These are phyloP conservation scores for Xerocomellus intermedius DNA, from an alignment of 768 basidiomycete species.

Conservation along the genomic window DNA sequence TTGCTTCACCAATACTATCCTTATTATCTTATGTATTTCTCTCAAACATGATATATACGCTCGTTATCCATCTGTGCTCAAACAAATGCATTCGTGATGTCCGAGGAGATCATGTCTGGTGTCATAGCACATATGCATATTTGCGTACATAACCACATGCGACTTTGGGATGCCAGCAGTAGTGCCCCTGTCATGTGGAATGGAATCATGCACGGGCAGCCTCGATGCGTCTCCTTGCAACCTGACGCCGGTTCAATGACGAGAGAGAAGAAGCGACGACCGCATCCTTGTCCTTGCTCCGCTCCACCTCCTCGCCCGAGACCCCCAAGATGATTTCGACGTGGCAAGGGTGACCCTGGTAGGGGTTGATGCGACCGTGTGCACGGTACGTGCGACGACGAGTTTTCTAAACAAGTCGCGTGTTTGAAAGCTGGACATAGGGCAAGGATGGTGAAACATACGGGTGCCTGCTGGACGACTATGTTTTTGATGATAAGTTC, in stretches of 20 bases:
- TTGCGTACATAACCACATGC: slow-evolving; percentile 29
- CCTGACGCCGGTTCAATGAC: slow-evolving; percentile 81
- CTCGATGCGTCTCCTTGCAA: slow-evolving; percentile 86
- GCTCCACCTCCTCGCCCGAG: slow-evolving; percentile 81
- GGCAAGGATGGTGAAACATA: slow-evolving; percentile 41
- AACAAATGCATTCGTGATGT: not conserved
- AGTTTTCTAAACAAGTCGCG: slow-evolving; percentile 67
- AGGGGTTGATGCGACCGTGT: slow-evolving; percentile 97
- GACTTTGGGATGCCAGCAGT: slow-evolving; percentile 17
- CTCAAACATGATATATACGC: not conserved
- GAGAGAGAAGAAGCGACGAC: slow-evolving; percentile 48
- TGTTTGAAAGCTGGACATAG: slow-evolving; percentile 1
- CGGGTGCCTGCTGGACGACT: slow-evolving; percentile 97
- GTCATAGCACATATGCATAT: slow-evolving; percentile 32
- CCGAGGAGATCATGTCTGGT: not conserved
- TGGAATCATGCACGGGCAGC: slow-evolving; percentile 60
- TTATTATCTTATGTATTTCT: slow-evolving; percentile 10
- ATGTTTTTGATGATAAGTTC: slow-evolving; percentile 95
- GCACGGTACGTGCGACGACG: slow-evolving; percentile 99
- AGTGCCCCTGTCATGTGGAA: slow-evolving; percentile 7
- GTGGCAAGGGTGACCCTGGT: slow-evolving; percentile 97
- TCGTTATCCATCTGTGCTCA: slow-evolving; percentile 5
- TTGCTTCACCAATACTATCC: not conserved
- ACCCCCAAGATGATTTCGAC: slow-evolving; percentile 91
- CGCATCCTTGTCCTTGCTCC: slow-evolving; percentile 78